phyloP scores from a whole-genome alignment of 169 alveolate genomes.

The Plasmodium cynomolgi region DNA sequence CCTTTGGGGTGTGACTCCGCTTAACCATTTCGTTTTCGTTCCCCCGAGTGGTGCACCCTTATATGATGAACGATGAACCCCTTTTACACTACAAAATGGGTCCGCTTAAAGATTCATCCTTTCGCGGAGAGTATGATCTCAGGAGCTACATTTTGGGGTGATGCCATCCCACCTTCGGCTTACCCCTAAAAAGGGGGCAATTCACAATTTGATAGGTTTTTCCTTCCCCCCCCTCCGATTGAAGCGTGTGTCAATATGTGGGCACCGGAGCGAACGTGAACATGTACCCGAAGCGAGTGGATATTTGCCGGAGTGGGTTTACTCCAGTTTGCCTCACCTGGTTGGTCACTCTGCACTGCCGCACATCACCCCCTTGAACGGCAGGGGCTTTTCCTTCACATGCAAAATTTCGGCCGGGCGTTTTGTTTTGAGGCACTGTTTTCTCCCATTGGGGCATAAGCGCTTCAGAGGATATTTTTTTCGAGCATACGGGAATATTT shows the following conservation, averaged over 20 bases:
- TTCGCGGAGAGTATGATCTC: neutral
- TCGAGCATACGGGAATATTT: neutral
- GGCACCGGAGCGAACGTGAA: neutral
- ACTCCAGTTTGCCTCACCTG: neutral
- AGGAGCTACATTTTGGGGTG: neutral
- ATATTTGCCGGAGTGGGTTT: neutral
- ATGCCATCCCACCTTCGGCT: neutral
- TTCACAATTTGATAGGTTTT: neutral
- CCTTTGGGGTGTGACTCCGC: neutral
- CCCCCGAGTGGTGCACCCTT: neutral
- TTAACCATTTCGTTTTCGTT: neutral
- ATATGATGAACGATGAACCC: neutral
- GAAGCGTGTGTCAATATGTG: neutral
- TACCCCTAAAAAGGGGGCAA: neutral
- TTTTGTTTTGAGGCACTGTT: neutral
- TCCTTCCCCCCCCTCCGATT: neutral
- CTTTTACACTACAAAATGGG: neutral
- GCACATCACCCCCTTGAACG: neutral
- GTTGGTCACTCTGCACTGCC: neutral
- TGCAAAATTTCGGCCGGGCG: neutral
- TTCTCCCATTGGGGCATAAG: neutral
- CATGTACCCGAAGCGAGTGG: neutral
- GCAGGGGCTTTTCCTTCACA: neutral
- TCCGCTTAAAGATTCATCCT: neutral
- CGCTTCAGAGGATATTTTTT: neutral